Conservation (phyloP, 257 asterid species). For the Nicotiana attenuata region DNA sequence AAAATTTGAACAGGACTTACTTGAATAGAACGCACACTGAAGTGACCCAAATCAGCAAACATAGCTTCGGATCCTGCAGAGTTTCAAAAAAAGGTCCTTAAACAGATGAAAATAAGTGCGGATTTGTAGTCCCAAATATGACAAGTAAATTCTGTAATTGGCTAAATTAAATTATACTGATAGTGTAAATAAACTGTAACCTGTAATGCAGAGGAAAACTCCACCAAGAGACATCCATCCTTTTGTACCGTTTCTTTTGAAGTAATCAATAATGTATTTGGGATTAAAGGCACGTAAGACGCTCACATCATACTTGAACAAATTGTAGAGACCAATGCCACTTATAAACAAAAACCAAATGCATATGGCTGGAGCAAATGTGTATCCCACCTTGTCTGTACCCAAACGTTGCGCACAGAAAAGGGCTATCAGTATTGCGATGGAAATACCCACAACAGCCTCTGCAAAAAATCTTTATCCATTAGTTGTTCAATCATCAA, state of each 20-base stretch:
- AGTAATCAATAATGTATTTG: slow-evolving; percentile 34
- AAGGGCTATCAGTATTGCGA: slow-evolving; percentile 37
- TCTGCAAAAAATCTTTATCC: slow-evolving; percentile 20
- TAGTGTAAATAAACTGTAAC: slow-evolving; percentile 12
- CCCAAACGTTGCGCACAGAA: slow-evolving; percentile 53
- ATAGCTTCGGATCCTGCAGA: slow-evolving; percentile 68
- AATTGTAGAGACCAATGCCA: slow-evolving; percentile 49
- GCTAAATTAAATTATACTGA: no score
- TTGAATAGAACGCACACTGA: slow-evolving; percentile 56
- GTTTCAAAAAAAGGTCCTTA: not conserved
- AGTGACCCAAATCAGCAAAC: slow-evolving; percentile 85
- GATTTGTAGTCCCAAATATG: no score
- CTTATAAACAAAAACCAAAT: slow-evolving; percentile 47
- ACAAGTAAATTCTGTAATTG: no score
- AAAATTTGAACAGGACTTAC: slow-evolving; percentile 14
- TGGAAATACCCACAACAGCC: slow-evolving; percentile 35
- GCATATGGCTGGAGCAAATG: slow-evolving; percentile 49
- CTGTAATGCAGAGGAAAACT: slow-evolving; percentile 47
- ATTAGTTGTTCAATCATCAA: not conserved
- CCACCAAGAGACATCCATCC: slow-evolving; percentile 74
- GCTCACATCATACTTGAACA: slow-evolving; percentile 38
- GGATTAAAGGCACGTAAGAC: slow-evolving; percentile 53
- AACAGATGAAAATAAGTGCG: not conserved
- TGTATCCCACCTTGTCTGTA: slow-evolving; percentile 61
- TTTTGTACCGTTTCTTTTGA: slow-evolving; percentile 33